A percentile compares a stretch with the other conserved stretches of the same genome.
phyloP scores from a whole-genome alignment of 2,329 filamentous ascomycete species.

The Pochonia chlamydosporia region DNA sequence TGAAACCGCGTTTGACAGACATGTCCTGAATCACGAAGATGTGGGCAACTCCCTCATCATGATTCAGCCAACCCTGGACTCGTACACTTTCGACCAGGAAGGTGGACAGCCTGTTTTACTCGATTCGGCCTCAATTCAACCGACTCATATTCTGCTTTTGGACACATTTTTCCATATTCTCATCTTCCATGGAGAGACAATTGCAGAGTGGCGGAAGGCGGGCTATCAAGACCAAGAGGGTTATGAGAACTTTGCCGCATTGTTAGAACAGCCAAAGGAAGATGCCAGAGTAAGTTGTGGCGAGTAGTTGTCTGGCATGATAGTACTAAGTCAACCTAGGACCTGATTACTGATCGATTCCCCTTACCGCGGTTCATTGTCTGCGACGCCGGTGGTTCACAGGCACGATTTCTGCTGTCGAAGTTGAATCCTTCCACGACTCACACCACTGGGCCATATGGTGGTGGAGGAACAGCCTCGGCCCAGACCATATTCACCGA shows the following conservation, averaged over 20 bases:
- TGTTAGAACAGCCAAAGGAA: constrained; percentile 91
- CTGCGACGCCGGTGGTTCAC: constrained; percentile 95
- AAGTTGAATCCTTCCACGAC: constrained; percentile 98
- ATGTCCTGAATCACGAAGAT: constrained; percentile 95
- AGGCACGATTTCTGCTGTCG: constrained; percentile 91
- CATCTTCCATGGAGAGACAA: constrained; percentile 97
- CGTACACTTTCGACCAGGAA: constrained; percentile 94
- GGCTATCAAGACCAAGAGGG: constrained; percentile 98
- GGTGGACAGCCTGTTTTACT: constrained; percentile 89
- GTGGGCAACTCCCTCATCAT: constrained; percentile 95
- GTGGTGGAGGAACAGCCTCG: constrained; percentile 75
- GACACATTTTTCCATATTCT: constrained; percentile 99
- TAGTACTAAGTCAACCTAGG: constrained; percentile 44
- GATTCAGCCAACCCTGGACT: constrained; percentile 97
- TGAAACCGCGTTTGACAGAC: constrained; percentile 97
- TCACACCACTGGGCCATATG: constrained; percentile 88
- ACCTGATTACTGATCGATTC: constrained; percentile 95
- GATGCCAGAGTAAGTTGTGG: constrained; percentile 72
- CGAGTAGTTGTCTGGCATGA: not conserved
- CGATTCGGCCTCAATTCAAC: constrained; percentile 93
- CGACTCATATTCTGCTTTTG: constrained; percentile 85
- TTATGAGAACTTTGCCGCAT: constrained; percentile 87
- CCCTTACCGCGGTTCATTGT: constrained; percentile 98
- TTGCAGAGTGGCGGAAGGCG: constrained; percentile 96
- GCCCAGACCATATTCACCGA: constrained; percentile 99